These are phyloP conservation scores for Penicillium dipodomyicola DNA, from an alignment of 495 filamentous ascomycete genomes.

Conservation along the genomic window DNA sequence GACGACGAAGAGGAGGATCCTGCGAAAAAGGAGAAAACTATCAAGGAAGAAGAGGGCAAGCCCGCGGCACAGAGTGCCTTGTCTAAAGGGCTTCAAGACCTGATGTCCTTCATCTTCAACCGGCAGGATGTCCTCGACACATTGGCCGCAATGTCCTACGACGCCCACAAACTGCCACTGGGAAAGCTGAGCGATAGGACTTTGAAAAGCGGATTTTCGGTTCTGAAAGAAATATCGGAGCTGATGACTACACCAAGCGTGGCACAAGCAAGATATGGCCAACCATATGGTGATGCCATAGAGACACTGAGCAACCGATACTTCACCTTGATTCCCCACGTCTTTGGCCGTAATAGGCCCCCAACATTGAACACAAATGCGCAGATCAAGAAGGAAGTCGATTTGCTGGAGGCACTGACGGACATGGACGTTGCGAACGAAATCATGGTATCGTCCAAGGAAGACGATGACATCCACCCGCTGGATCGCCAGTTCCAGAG, in stretches of 20 bases:
- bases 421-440: constrained; percentile 79
- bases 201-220: constrained; percentile 65
- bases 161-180: constrained; percentile 73
- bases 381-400: constrained; percentile 69
- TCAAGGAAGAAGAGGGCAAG: constrained; percentile 31
- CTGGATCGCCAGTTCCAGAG: constrained; percentile 70
- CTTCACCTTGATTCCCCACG: constrained; percentile 79
- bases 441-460: constrained; percentile 67
- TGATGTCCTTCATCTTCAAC: constrained; percentile 85
- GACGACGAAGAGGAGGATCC: constrained; percentile 56
- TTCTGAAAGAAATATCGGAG: constrained; percentile 69
- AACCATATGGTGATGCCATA: constrained; percentile 37
- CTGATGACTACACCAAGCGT: constrained; percentile 53
- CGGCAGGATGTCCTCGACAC: constrained; percentile 57
- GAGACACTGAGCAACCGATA: constrained; percentile 69
- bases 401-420: constrained; percentile 69
- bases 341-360: constrained; percentile 70
- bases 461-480: constrained; percentile 52
- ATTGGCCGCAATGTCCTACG: constrained; percentile 70
- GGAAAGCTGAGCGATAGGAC: constrained; percentile 80
- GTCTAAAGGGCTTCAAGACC: constrained; percentile 53
- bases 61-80: constrained; percentile 53
- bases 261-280: constrained; percentile 47
- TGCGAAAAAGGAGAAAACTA: constrained; percentile 5
- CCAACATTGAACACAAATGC: constrained; percentile 55